Conservation (phyloP, 345 rosid genomes). For the Salix exigua region DNA sequence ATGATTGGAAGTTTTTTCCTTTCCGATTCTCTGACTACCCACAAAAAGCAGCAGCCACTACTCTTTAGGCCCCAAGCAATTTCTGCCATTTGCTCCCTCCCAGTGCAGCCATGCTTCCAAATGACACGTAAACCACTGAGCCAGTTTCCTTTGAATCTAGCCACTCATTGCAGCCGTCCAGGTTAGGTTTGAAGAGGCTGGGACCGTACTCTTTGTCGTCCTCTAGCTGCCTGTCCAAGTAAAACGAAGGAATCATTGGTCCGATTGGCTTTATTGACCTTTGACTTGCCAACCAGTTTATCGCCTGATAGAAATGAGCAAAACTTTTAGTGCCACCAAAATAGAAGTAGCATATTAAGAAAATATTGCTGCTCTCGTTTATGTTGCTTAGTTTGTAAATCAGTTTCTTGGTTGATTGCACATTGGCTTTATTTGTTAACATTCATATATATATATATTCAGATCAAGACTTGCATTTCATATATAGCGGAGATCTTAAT, state of each 20-base stretch:
- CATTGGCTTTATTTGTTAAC: too few relatives aligned
- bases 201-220: conserved; percentile 44
- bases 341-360: too few relatives aligned
- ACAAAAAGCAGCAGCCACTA: conserved; percentile 30
- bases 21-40: conserved; percentile 52
- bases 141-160: conserved; percentile 38
- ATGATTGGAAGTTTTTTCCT: conserved; percentile 37
- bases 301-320: too few relatives aligned
- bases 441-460: too few relatives aligned
- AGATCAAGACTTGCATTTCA: too few relatives aligned
- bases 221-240: conserved; percentile 40
- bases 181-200: conserved; percentile 11
- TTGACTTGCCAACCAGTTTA: conserved; percentile 7
- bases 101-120: conserved; percentile 55
- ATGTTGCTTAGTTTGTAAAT: too few relatives aligned
- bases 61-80: conserved; percentile 37
- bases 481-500: not conserved
- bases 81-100: conserved; percentile 46
- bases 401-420: not conserved
- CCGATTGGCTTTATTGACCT: conserved; percentile 31
- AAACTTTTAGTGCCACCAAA: too few relatives aligned
- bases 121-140: conserved; percentile 53
- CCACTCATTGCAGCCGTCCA: conserved; percentile 22
- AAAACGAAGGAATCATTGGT: conserved; percentile 59
- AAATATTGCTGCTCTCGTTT: too few relatives aligned